Percentiles rank a stretch among this genome's conserved stretches.
Conservation (phyloP, 768 basidiomycete species). For the Daedaleopsis sinensis region DNA sequence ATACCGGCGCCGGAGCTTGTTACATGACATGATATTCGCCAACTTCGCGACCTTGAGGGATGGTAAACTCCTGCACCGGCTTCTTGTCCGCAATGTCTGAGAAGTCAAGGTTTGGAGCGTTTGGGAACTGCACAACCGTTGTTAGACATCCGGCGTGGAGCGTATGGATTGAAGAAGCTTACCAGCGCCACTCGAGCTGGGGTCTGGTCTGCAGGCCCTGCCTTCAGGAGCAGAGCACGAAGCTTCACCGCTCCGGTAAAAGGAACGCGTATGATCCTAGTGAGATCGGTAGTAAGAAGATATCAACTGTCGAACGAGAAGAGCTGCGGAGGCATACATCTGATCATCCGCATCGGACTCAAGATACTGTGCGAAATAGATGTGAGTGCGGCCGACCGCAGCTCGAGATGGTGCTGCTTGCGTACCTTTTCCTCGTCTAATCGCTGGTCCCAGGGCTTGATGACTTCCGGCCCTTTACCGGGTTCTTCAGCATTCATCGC, state of each 20-base stretch:
- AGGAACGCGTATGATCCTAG: slow-evolving; percentile 80
- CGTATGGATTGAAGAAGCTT: slow-evolving; percentile 27
- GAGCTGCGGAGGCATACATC: slow-evolving; percentile 49
- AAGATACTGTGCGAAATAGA: slow-evolving; percentile 53
- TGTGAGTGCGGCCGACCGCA: slow-evolving; percentile 7
- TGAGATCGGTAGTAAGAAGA: background rate
- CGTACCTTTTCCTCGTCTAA: slow-evolving; percentile 70
- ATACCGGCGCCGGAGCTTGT: slow-evolving; percentile 25
- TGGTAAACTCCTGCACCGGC: slow-evolving; percentile 72
- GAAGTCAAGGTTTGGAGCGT: slow-evolving; percentile 82
- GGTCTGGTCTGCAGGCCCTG: slow-evolving; percentile 80
- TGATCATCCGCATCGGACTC: slow-evolving; percentile 94
- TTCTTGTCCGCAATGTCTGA: slow-evolving; percentile 63
- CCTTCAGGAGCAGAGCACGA: slow-evolving; percentile 78
- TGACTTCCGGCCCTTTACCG: slow-evolving; percentile 55
- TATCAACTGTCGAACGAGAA: background rate
- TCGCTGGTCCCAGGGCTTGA: slow-evolving; percentile 89
- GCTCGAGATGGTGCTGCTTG: background rate
- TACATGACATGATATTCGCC: slow-evolving; percentile 88
- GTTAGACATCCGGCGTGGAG: background rate
- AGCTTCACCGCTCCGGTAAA: slow-evolving; percentile 89
- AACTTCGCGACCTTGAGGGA: slow-evolving; percentile 72
- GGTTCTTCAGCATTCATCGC: slow-evolving; percentile 67
- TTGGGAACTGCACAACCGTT: slow-evolving; percentile 62
- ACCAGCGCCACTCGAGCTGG: slow-evolving; percentile 76